Evolutionary conservation across 257 asterid genomes (phyloP), one percentile per base, ranked within the genome.

Genomic region (Plantago ovata): DNA sequence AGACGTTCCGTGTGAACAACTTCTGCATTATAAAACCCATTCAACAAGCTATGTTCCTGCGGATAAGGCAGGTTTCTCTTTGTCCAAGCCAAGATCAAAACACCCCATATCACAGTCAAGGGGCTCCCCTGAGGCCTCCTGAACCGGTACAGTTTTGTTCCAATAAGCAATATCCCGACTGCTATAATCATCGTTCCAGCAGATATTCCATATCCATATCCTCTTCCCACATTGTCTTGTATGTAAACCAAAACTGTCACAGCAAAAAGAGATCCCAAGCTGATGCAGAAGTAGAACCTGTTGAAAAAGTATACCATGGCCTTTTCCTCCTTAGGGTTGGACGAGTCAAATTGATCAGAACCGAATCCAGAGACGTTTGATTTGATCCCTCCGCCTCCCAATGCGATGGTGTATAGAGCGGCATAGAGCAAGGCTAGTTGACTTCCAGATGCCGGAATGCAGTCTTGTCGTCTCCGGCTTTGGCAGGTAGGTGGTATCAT

Each of bases 281-380:
- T 90, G 49, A 90, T 84, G 81, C 86, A 75, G 61, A 90, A 84
- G 71, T 81, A 86, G 83, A 90, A 84, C 38, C 96, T 70, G 65
- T 82, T 90, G 79, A 90, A 90, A 77, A 90, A 90, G 13, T 73
- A 84, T 20, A 72, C 59, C 95, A 86, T 90, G 1, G 82, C 70
- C 71, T 82, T 82, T 61, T 68, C 84, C 62, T 90, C 96, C 51
- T 69, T 77, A 0, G 93, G 93, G 57, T 90, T 62, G 13, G 82
- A 70, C 1, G 70, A 2, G 69, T 84, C 95, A 53, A 90, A 90
- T 52, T 90, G 97, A 56, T 90, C 97, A 0, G 96, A 80, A 10
- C 97, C 97, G 33, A 90, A 86, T 10, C 96, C 95, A 1, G 97
- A 86, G 55, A 90, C 96, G 32, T 84, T 84, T 3, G 97, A 82